Evolutionary conservation across 768 basidiomycete species (phyloP).

Genomic region (Suillus sp.): DNA sequence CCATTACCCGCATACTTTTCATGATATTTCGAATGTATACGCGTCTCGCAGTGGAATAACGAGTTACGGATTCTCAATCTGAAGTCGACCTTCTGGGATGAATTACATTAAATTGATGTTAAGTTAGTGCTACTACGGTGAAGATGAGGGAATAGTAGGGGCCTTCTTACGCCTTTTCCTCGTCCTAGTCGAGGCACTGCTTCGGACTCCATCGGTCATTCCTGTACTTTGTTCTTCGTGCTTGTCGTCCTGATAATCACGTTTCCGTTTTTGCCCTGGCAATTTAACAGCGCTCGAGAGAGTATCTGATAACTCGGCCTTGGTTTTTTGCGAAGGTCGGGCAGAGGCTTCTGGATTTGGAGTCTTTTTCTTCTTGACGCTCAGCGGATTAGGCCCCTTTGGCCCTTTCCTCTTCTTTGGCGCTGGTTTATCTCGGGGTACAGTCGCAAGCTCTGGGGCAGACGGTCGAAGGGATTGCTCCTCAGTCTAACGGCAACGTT

Average conservation of each 20-base stretch:
- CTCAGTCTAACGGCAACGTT: conserved; percentile 51
- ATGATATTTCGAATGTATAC: neutral
- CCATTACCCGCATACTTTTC: neutral
- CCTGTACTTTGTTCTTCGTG: neutral
- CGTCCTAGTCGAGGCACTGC: conserved; percentile 5
- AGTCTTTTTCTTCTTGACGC: conserved; percentile 91
- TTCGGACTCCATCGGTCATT: conserved; percentile 4
- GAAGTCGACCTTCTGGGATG: neutral
- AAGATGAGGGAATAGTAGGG: neutral
- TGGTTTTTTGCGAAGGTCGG: neutral
- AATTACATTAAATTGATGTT: neutral
- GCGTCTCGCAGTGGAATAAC: neutral
- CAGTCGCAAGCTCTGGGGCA: conserved; percentile 47
- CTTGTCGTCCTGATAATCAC: neutral
- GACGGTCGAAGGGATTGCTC: conserved; percentile 58
- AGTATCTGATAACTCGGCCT: neutral
- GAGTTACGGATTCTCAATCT: neutral
- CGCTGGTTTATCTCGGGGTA: conserved; percentile 36
- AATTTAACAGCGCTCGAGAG: neutral
- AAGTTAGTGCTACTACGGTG: neutral
- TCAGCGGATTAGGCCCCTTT: conserved; percentile 91
- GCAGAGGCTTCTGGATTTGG: conserved; percentile 13
- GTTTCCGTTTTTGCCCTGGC: conserved; percentile 25
- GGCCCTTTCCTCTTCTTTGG: conserved; percentile 67
- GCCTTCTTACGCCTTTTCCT: conserved; percentile 29